Conservation (phyloP, 768 basidiomycete genomes). For the Baorangia bicolor region DNA sequence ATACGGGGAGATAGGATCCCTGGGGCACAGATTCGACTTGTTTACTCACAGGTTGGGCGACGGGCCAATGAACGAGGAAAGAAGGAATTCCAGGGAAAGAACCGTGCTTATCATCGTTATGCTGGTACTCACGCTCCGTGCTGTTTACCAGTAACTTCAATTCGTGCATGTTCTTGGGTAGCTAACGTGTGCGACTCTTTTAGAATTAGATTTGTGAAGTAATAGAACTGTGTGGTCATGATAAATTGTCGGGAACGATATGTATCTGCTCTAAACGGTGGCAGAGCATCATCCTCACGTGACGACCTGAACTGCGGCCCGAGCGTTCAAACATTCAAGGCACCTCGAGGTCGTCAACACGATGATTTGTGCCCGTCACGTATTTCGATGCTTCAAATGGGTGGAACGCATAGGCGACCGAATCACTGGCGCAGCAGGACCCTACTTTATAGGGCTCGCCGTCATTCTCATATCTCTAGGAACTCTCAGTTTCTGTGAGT, state of each 20-base stretch:
- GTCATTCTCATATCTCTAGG: slow-evolving; percentile 68
- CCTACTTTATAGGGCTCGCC: slow-evolving; percentile 85
- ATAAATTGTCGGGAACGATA: too few relatives aligned
- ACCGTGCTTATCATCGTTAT: slow-evolving; percentile 17
- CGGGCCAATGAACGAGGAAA: slow-evolving; percentile 46
- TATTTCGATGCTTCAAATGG: slow-evolving; percentile 59
- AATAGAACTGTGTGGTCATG: neutral
- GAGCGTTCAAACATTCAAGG: too few relatives aligned
- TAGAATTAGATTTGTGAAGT: neutral
- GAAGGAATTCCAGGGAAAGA: slow-evolving; percentile 39
- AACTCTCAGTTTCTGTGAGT: slow-evolving; percentile 79
- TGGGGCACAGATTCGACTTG: slow-evolving; percentile 56
- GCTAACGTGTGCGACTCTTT: too few relatives aligned
- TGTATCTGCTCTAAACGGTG: too few relatives aligned
- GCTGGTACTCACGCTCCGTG: slow-evolving; percentile 1
- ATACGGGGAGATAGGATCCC: slow-evolving; percentile 37
- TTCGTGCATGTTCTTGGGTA: neutral
- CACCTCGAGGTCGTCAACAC: neutral
- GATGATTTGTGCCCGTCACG: slow-evolving; percentile 30
- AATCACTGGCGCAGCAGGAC: slow-evolving; percentile 88
- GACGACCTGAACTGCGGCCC: neutral
- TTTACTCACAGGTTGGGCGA: slow-evolving; percentile 43
- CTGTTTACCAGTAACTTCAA: neutral
- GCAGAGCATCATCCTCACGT: too few relatives aligned
- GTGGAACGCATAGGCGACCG: slow-evolving; percentile 76